Evolutionary conservation across 2,329 filamentous ascomycete species (phyloP), one percentile per base, ranked within the genome.

Genomic region (Arthrobotrys sinensis): DNA sequence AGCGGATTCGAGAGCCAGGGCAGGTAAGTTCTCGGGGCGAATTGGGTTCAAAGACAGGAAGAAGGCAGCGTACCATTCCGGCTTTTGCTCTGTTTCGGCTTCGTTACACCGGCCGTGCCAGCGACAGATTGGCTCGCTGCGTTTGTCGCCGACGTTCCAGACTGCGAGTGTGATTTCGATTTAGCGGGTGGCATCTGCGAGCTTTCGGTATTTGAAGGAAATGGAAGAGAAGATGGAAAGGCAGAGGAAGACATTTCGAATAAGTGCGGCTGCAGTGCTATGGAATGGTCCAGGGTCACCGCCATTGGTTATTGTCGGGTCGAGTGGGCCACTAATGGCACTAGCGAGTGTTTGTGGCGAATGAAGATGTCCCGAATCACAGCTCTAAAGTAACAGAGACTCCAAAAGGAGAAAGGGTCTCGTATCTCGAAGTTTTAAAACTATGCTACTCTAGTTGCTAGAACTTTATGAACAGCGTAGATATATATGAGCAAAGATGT

Each of bases 81-180:
- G 85, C 90, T 92, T 84, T 93, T 93, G 77, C 90, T 91, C 84
- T 92, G 91, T 82, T 92, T 93, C 34, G 89, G 89, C 82, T 91
- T 92, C 50, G 86, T 83, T 50, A 79, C 75, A 45, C 70, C 75
- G 19, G 63, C 76, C 32, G 52, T 50, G 28, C 32, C 60, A 43
- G 57, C 63, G 32, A 53, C 50, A n/a, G 64, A 65, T 46, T 77
- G 73, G 34, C 66, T 46, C 48, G 66, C 43, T 38, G 66, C 45
- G 38, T 50, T 50, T 40, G 66, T 40, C 50, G 67, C 60, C 34
- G 52, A 65, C 43, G 60, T 53, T 14, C 73, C 73, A 34, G 60
- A 10, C 40, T 77, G 66, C 52, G 66, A 60, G 43, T 71, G 69
- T 28, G 73, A 71, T 65, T 71, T 77, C 48, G 73, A 66, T 63